Percentiles rank a stretch among this genome's conserved stretches.
Conservation (phyloP, 1,284 basidiomycete genomes). For the Cryptococcus sp. region DNA sequence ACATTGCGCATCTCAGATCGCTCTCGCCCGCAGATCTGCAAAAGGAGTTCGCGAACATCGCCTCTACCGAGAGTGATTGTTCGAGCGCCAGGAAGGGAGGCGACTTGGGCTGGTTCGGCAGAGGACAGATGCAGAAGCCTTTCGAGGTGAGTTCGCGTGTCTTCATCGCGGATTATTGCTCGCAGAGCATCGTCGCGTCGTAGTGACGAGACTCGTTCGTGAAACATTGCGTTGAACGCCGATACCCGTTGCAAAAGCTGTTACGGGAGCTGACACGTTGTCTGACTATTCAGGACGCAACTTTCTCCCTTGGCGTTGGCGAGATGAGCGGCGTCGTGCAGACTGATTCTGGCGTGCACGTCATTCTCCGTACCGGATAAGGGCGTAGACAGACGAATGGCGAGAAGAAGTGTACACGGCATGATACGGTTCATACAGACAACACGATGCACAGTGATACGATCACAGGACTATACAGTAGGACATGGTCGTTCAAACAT, state of each 20-base stretch:
- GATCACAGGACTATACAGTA: too few relatives aligned
- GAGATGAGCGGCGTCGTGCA: slow-evolving; percentile 83
- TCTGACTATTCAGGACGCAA: slow-evolving; percentile 61
- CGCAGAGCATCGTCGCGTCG: background rate
- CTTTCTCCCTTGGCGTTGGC: slow-evolving; percentile 77
- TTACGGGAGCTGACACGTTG: background rate
- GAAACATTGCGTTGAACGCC: too few relatives aligned
- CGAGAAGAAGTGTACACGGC: background rate
- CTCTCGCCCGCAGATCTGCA: slow-evolving; percentile 55
- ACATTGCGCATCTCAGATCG: slow-evolving; percentile 52
- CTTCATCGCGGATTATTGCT: background rate
- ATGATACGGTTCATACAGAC: too few relatives aligned
- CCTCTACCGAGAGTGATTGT: slow-evolving; percentile 77
- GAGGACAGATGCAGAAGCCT: slow-evolving; percentile 94
- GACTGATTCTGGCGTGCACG: slow-evolving; percentile 94
- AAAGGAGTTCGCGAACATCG: slow-evolving; percentile 73
- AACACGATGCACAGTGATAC: too few relatives aligned
- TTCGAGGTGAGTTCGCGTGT: slow-evolving; percentile 65
- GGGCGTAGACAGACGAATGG: background rate
- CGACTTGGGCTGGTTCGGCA: slow-evolving; percentile 83
- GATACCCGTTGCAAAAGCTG: background rate
- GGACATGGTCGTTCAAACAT: too few relatives aligned
- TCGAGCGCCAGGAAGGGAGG: slow-evolving; percentile 77
- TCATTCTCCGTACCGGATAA: slow-evolving; percentile 86
- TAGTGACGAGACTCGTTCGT: too few relatives aligned